Conservation (phyloP, 2,329 filamentous ascomycete species). For the Ophiostoma sp. region DNA sequence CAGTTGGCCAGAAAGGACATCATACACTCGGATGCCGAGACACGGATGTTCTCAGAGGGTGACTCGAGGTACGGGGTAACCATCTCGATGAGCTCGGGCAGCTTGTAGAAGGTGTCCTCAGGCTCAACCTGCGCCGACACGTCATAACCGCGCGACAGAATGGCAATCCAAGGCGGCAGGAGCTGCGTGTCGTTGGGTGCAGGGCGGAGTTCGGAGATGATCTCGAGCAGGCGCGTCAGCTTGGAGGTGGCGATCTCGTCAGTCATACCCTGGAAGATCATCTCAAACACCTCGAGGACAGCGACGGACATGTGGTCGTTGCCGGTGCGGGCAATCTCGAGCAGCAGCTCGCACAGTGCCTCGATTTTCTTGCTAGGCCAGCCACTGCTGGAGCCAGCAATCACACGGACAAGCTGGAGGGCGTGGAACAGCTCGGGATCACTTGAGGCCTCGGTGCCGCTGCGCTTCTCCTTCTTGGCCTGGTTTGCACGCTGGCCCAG, state of each 20-base stretch:
- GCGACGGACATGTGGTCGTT: slow-evolving; percentile 97
- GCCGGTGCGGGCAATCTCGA: slow-evolving; percentile 81
- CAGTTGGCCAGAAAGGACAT: slow-evolving; percentile 91
- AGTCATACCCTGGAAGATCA: slow-evolving; percentile 90
- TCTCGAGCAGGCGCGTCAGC: slow-evolving; percentile 79
- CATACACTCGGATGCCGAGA: slow-evolving; percentile 90
- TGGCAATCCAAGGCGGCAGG: slow-evolving; percentile 92
- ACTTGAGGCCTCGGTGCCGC: slow-evolving; percentile 48
- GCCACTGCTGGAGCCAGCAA: slow-evolving; percentile 79
- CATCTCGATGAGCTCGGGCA: slow-evolving; percentile 78
- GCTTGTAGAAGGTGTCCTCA: slow-evolving; percentile 84
- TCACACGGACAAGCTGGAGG: slow-evolving; percentile 83
- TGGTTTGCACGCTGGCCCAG: slow-evolving; percentile 58
- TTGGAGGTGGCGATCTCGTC: slow-evolving; percentile 85
- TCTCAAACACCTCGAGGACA: slow-evolving; percentile 94
- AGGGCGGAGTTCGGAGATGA: slow-evolving; percentile 85
- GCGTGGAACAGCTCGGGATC: slow-evolving; percentile 87
- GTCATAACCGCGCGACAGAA: slow-evolving; percentile 89
- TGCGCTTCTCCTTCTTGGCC: slow-evolving; percentile 64
- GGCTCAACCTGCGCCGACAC: slow-evolving; percentile 83
- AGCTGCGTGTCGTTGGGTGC: slow-evolving; percentile 91
- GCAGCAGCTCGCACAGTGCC: slow-evolving; percentile 77
- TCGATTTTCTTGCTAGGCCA: slow-evolving; percentile 98
- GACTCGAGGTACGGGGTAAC: slow-evolving; percentile 78
- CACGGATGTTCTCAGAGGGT: slow-evolving; percentile 83